phyloP scores from a whole-genome alignment of 2,329 filamentous ascomycete genomes.

The Penicillium sp. region DNA sequence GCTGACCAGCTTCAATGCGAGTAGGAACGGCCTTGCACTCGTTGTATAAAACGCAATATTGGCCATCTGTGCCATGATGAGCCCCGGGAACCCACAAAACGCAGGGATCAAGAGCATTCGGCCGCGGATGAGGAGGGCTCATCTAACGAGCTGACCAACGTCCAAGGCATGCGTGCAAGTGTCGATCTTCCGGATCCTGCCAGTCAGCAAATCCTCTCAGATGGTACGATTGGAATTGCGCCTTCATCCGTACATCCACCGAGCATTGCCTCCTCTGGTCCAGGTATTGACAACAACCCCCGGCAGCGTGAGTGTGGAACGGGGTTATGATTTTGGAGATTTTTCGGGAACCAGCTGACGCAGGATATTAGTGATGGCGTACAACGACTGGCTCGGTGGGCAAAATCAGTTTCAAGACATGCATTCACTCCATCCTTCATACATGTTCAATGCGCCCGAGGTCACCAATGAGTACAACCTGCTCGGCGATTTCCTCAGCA shows the following conservation, averaged over 20 bases:
- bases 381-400: slow-evolving; percentile 77
- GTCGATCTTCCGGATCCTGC: slow-evolving; percentile 61
- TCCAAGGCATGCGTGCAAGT: slow-evolving; percentile 53
- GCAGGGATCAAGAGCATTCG: slow-evolving; percentile 62
- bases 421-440: slow-evolving; percentile 89
- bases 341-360: slow-evolving; percentile 29
- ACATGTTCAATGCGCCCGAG: slow-evolving; percentile 92
- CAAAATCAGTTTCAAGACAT: slow-evolving; percentile 91
- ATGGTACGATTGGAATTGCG: slow-evolving; percentile 49
- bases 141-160: slow-evolving; percentile 47
- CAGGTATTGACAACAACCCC: slow-evolving; percentile 64
- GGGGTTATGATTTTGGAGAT: background rate
- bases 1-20: slow-evolving; percentile 21
- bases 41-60: slow-evolving; percentile 98
- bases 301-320: slow-evolving; percentile 68
- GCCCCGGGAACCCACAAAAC: slow-evolving; percentile 84
- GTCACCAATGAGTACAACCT: slow-evolving; percentile 96
- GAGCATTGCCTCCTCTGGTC: slow-evolving; percentile 68
- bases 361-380: slow-evolving; percentile 66
- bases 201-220: slow-evolving; percentile 46
- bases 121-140: slow-evolving; percentile 62
- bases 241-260: slow-evolving; percentile 67
- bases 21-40: slow-evolving; percentile 91
- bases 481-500: slow-evolving; percentile 94
- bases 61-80: slow-evolving; percentile 98